phyloP scores from a whole-genome alignment of 2,329 filamentous ascomycete species.

The Venturia effusa region DNA sequence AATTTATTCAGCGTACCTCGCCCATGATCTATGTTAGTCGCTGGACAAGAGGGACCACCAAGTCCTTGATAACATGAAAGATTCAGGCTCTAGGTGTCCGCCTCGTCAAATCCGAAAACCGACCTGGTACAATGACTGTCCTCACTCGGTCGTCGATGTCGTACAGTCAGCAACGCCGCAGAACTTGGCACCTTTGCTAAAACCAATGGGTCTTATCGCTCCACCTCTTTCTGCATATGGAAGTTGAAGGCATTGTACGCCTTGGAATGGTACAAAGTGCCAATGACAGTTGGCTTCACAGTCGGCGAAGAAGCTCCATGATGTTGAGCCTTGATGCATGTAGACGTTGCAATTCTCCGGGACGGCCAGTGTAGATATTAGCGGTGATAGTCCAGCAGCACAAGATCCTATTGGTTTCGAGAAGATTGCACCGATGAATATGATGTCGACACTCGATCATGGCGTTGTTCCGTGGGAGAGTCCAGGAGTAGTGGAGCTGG shows the following conservation, averaged over 20 bases:
- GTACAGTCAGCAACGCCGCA: conserved; percentile 24
- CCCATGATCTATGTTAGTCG: no score
- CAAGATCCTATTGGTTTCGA: neutral
- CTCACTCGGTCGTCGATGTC: conserved; percentile 45
- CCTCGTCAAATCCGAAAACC: neutral
- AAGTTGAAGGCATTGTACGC: conserved; percentile 61
- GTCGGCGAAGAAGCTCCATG: conserved; percentile 21
- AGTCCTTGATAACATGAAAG: no score
- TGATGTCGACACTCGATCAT: neutral
- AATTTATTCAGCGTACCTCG: no score
- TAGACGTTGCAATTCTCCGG: conserved; percentile 33
- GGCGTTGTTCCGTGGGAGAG: neutral
- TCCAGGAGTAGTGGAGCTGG: neutral
- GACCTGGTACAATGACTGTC: conserved; percentile 43
- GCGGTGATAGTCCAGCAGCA: neutral
- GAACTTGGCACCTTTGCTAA: conserved; percentile 10
- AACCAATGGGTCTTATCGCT: conserved; percentile 19
- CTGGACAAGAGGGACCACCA: no score
- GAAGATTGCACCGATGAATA: neutral
- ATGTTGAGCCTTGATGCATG: conserved; percentile 38
- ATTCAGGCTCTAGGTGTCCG: neutral
- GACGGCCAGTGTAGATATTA: conserved; percentile 9
- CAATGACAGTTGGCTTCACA: conserved; percentile 39
- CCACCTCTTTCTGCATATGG: conserved; percentile 47
- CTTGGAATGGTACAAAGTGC: conserved; percentile 53